Conservation (phyloP, 2,329 filamentous ascomycete genomes). For the Juglanconis juglandina region DNA sequence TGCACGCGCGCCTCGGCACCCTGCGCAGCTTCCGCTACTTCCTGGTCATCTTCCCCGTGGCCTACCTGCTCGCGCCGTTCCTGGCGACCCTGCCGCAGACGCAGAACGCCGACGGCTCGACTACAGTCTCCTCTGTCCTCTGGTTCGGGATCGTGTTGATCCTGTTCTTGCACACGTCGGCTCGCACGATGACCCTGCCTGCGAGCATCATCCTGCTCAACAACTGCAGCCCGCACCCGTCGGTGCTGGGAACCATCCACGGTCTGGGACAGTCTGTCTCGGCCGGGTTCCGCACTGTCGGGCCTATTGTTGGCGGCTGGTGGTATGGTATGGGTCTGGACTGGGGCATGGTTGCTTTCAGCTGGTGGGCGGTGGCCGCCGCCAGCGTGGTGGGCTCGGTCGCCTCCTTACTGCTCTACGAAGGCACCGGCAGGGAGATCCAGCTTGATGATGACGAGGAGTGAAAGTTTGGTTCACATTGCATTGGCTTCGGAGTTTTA, state of each 20-base stretch:
- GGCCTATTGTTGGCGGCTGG: slow-evolving; percentile 47
- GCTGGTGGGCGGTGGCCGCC: slow-evolving; percentile 46
- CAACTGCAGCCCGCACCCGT: slow-evolving; percentile 57
- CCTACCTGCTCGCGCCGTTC: slow-evolving; percentile 66
- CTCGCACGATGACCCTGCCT: slow-evolving; percentile 65
- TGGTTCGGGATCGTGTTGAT: slow-evolving; percentile 59
- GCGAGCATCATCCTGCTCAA: slow-evolving; percentile 59
- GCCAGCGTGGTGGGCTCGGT: slow-evolving; percentile 55
- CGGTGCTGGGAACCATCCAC: slow-evolving; percentile 56
- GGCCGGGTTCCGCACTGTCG: slow-evolving; percentile 46
- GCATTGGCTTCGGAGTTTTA: background rate
- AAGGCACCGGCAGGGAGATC: slow-evolving; percentile 62
- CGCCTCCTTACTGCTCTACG: slow-evolving; percentile 58
- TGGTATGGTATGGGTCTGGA: slow-evolving; percentile 45
- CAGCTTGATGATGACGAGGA: slow-evolving; percentile 46
- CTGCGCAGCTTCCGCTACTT: slow-evolving; percentile 64
- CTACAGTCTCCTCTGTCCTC: slow-evolving; percentile 29
- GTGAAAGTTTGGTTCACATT: background rate
- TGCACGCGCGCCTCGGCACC: slow-evolving; percentile 63
- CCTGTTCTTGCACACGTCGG: slow-evolving; percentile 66
- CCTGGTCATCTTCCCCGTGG: slow-evolving; percentile 62
- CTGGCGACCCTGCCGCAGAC: slow-evolving; percentile 57
- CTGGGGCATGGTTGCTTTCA: slow-evolving; percentile 42
- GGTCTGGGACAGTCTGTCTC: slow-evolving; percentile 51
- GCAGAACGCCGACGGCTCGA: slow-evolving; percentile 9